Conservation (phyloP, 139 green algal species). For the Micractinium conductrix region DNA sequence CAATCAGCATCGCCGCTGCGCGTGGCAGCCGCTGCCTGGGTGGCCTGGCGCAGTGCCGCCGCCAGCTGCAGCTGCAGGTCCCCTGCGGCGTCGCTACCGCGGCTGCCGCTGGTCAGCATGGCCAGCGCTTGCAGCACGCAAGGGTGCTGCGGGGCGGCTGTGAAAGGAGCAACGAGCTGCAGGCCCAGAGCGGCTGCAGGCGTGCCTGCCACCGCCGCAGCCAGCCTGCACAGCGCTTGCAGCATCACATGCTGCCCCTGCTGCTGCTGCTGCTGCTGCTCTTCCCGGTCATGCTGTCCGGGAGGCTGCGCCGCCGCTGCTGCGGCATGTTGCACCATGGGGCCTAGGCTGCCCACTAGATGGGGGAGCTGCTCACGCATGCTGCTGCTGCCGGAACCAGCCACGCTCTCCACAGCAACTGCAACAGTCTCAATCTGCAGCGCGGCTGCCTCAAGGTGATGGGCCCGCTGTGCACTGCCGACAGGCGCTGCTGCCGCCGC, state of each 20-base stretch:
- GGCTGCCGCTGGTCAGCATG: not conserved
- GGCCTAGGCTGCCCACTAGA: not conserved
- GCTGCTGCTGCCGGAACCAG: not conserved
- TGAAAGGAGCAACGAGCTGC: conserved; percentile 5
- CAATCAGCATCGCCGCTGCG: conserved; percentile 4
- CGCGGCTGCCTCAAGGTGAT: not conserved
- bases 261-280: not conserved
- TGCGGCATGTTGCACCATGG: conserved; percentile 1
- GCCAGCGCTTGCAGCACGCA: not conserved
- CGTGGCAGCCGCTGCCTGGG: not conserved
- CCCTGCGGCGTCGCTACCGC: not conserved
- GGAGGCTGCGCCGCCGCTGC: not conserved
- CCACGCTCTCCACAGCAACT: not conserved
- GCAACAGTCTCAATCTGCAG: conserved; percentile 3
- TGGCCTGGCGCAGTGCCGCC: not conserved
- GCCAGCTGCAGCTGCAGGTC: not conserved
- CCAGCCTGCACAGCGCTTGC: conserved; percentile 11
- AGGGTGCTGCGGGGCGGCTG: not conserved
- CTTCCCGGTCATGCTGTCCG: not conserved
- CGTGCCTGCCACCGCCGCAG: not conserved
- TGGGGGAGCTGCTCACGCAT: not conserved
- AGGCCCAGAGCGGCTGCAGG: not conserved
- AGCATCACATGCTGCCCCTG: not conserved
- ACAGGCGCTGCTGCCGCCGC: not conserved
- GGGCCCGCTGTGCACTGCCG: not conserved